Conservation (phyloP, 2,329 filamentous ascomycete genomes). For the Monilinia fructigena region DNA sequence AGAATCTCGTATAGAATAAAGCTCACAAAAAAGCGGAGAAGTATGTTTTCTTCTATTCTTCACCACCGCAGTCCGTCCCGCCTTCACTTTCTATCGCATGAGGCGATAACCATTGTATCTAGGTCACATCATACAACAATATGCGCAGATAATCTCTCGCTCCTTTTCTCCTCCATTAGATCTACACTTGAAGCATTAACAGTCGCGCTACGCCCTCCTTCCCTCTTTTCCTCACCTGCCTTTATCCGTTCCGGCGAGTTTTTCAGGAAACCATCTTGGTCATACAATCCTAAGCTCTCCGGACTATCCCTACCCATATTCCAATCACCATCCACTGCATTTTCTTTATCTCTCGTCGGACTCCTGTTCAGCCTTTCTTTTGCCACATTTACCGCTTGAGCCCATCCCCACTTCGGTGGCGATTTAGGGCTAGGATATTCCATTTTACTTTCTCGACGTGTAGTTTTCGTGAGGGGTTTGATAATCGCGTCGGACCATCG, state of each 20-base stretch:
- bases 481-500: conserved; percentile 32
- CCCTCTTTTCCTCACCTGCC: neutral
- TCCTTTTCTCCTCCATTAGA: neutral
- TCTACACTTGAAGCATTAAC: neutral
- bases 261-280: conserved; percentile 34
- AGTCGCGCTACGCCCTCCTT: neutral
- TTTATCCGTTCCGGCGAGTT: conserved; percentile 25
- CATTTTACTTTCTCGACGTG: conserved; percentile 30
- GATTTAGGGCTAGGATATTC: conserved; percentile 32
- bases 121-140: neutral
- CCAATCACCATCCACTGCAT: neutral
- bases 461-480: conserved; percentile 21
- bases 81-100: no score
- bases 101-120: neutral
- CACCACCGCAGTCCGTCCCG: no score
- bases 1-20: neutral
- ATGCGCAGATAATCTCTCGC: neutral
- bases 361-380: neutral
- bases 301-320: neutral
- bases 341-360: conserved; percentile 11
- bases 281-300: conserved; percentile 32
- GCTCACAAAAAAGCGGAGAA: neutral
- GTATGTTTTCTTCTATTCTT: neutral
- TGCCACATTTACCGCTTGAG: conserved; percentile 6
- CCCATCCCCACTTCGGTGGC: conserved; percentile 26